These are phyloP conservation scores for Claviceps monticola DNA, from an alignment of 2,329 filamentous ascomycete species.

Conservation along the genomic window DNA sequence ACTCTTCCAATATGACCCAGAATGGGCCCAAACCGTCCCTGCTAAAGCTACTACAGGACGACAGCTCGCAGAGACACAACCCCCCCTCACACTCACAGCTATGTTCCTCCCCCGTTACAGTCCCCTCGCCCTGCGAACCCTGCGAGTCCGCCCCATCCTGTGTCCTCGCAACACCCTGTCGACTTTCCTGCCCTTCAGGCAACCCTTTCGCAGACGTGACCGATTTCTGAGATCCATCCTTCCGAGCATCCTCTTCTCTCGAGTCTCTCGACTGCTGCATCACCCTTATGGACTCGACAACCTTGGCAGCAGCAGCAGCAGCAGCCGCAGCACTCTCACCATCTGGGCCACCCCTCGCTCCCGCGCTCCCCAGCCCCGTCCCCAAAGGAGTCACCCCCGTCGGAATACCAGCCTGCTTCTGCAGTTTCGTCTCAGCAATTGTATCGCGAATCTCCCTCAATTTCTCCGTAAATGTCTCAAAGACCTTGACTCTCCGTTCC, in stretches of 20 bases:
- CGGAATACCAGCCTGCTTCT: background rate
- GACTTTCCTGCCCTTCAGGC: background rate
- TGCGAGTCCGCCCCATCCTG: constrained; percentile 2
- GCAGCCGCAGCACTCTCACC: background rate
- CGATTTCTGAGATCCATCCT: too few species aligned
- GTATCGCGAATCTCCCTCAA: constrained; percentile 18
- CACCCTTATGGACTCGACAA: background rate
- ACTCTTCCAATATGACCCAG: constrained; percentile 19
- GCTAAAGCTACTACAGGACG: constrained; percentile 5
- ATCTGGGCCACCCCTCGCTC: too few species aligned
- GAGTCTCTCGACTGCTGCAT: background rate
- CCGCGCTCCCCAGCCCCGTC: background rate
- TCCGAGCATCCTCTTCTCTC: background rate
- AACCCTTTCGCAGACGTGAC: background rate
- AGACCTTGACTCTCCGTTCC: constrained; percentile 35
- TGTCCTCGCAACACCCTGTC: background rate
- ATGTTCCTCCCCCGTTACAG: background rate
- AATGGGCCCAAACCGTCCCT: constrained; percentile 13
- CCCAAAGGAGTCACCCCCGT: too few species aligned
- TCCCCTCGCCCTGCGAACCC: background rate
- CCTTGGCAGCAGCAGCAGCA: background rate
- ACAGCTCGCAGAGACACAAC: too few species aligned
- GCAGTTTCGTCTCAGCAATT: background rate
- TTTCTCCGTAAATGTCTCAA: constrained; percentile 28
- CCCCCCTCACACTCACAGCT: background rate